Evolutionary conservation across 306 rosid species (phyloP).

Genomic region (Phaseolus lunatus): DNA sequence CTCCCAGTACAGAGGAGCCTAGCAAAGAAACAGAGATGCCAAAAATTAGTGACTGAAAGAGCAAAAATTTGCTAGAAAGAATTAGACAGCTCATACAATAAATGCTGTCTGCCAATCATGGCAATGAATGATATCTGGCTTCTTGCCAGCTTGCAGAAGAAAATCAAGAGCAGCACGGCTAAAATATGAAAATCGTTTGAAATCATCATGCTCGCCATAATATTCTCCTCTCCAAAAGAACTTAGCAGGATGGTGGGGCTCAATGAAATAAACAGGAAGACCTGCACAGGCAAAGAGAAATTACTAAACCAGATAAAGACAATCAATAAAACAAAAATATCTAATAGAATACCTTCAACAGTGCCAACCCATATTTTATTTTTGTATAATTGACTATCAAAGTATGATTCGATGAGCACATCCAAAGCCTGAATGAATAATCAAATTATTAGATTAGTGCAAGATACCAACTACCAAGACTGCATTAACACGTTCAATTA

Average conservation of each 20-base stretch:
- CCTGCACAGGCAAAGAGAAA: constrained; percentile 60
- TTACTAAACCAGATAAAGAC: constrained; percentile 45
- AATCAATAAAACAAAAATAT: constrained; percentile 32
- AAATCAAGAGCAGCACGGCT: constrained; percentile 97
- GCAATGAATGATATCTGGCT: constrained; percentile 97
- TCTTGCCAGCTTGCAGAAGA: constrained; percentile 91
- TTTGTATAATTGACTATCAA: constrained; percentile 81
- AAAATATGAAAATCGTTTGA: constrained; percentile 88
- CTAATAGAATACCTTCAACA: constrained; percentile 68
- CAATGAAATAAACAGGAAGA: constrained; percentile 95
- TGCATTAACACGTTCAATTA: constrained; percentile 8
- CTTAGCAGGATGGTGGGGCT: constrained; percentile 90
- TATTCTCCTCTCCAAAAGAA: constrained; percentile 83
- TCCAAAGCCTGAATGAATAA: constrained; percentile 68
- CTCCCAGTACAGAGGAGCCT: constrained; percentile 99
- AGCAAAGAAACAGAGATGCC: constrained; percentile 44
- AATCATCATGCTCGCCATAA: constrained; percentile 93
- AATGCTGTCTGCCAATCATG: constrained; percentile 99
- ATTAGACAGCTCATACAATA: constrained; percentile 65
- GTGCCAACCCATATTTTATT: constrained; percentile 96
- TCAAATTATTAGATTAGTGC: constrained; percentile 40
- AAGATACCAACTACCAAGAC: constrained; percentile 25
- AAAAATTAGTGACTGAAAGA: constrained; percentile 28
- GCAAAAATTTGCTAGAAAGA: constrained; percentile 27
- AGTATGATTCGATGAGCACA: constrained; percentile 77